These are phyloP conservation scores for Galerina marginata DNA, from an alignment of 768 basidiomycete genomes.

Conservation along the genomic window DNA sequence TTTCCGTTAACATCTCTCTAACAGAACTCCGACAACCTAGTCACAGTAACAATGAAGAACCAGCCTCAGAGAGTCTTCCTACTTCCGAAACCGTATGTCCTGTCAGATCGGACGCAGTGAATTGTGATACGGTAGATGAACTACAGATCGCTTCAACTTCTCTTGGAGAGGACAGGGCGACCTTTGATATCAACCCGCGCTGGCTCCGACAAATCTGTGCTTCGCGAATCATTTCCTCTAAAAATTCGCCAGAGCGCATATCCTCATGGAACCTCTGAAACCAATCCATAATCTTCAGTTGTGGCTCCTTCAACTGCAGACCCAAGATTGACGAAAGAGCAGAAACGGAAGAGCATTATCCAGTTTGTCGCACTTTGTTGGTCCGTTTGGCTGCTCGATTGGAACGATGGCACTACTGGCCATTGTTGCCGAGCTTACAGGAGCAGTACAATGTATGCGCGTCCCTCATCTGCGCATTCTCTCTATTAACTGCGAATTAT, in stretches of 20 bases:
- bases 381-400: constrained; percentile 65
- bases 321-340: constrained; percentile 14
- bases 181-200: constrained; percentile 13
- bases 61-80: not conserved
- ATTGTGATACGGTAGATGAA: not conserved
- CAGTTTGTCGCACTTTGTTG: constrained; percentile 64
- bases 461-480: not conserved
- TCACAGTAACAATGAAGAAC: not conserved
- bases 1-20: not conserved
- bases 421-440: constrained; percentile 76
- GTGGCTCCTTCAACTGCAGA: not conserved
- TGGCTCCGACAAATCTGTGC: constrained; percentile 9
- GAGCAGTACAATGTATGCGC: constrained; percentile 50
- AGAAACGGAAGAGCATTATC: constrained; percentile 31
- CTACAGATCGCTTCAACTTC: constrained; percentile 10
- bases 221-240: not conserved
- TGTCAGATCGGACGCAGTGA: not conserved
- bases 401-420: constrained; percentile 83
- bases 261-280: not conserved
- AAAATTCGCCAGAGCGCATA: not conserved
- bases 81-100: not conserved
- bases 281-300: not conserved
- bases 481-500: not conserved
- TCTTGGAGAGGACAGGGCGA: constrained; percentile 20
- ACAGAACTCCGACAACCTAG: not conserved